Evolutionary conservation across 2,329 filamentous ascomycete genomes (phyloP), one percentile per base, ranked within the genome.

Genomic region (Colletotrichum sp.): DNA sequence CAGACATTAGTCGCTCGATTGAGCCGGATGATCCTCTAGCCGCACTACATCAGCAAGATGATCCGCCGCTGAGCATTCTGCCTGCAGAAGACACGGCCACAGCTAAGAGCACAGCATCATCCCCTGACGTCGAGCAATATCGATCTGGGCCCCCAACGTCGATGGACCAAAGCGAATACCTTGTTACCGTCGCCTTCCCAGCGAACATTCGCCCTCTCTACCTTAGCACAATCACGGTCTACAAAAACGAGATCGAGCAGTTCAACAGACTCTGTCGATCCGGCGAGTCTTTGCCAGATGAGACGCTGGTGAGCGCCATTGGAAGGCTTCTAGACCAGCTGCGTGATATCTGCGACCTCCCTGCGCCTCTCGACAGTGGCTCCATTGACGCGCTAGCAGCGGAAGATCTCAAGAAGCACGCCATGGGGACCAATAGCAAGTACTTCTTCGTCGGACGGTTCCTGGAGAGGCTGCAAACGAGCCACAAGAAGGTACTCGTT

Each of bases 381-480:
- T 78, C 81, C 4, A 78, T 85, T 15, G 81, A 82, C 29, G 76
- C 77, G 5, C 73, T 90, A 69, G 80, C 84, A 4, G 77, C 84
- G 9, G 78, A 80, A 6, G 84, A 87, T 27, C 82, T 86, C 67
- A 86, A 87, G 76, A 91, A 87, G 77, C 89, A 90, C 76, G 86
- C 87, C 3, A 85, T 87, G 69, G 87, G 87, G 66, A 87, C 89
- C 12, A 92, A 91, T 79, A 83, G 89, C 69, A 93, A 93, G 76
- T 90, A 89, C 76, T 87, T 86, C 36, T 93, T 93, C 76, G 77
- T 92, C 8, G 87, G 85, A 58, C 89, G 91, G 75, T 82, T 93
- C 5, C 78, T 92, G 34, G 82, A 87, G 24, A 78, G 80, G 11
- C 78, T 91, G 13, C 78, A 79, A n/a, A 80, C 82, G 18, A 79